phyloP scores from a whole-genome alignment of 495 filamentous ascomycete genomes.

The Penicillium crystallinum region DNA sequence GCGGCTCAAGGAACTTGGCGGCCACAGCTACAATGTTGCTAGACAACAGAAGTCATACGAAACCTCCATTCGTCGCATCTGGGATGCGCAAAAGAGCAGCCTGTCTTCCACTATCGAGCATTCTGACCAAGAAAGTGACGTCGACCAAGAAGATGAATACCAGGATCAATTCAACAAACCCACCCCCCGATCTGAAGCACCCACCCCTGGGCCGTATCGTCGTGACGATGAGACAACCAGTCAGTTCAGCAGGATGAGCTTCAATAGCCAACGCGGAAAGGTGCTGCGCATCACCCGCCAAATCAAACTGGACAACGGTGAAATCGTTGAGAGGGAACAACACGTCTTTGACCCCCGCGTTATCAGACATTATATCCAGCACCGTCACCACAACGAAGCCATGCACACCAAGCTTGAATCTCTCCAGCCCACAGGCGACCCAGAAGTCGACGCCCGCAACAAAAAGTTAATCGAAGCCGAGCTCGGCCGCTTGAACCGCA shows the following conservation, averaged over 20 bases:
- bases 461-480: conserved; percentile 65
- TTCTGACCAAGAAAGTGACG: conserved; percentile 57
- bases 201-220: conserved; percentile 48
- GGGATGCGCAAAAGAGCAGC: conserved; percentile 78
- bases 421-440: conserved; percentile 68
- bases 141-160: conserved; percentile 60
- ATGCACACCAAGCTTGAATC: conserved; percentile 62
- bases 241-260: conserved; percentile 77
- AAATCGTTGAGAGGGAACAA: conserved; percentile 52
- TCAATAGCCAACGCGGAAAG: conserved; percentile 60
- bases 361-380: conserved; percentile 58
- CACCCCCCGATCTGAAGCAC: conserved; percentile 59
- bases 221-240: conserved; percentile 78
- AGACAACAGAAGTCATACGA: conserved; percentile 86
- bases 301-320: conserved; percentile 56
- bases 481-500: conserved; percentile 74
- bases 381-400: conserved; percentile 52
- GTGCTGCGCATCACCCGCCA: conserved; percentile 72
- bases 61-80: conserved; percentile 79
- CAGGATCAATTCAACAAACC: conserved; percentile 55
- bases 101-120: conserved; percentile 61
- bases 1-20: conserved; percentile 80
- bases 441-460: conserved; percentile 60
- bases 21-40: conserved; percentile 95
- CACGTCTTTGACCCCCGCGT: conserved; percentile 69